Base-by-base conservation (phyloP, 805 yeast genomes). In the Ogataea philodendri region DNA sequence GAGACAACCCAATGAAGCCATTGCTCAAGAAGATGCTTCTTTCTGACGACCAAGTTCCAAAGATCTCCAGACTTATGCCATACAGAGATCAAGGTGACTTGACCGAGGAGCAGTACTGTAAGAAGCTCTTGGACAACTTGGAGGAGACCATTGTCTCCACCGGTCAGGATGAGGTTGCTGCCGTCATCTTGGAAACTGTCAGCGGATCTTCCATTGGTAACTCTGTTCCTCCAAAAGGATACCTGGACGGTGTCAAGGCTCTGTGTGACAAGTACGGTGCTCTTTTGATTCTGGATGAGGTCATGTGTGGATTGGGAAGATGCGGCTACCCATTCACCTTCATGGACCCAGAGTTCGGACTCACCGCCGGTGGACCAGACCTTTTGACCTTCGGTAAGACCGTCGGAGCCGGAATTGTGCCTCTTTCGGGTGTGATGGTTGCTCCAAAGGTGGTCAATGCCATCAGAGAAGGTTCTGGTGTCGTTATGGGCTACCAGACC, bases 231-330 rank as follows among this genome's bases (percentile, higher is more conserved):
- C 60, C 69, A 34, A 62, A 63, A 42, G 70, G 71, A 7, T 71
- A 71, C 49, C 55, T 70, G 41, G 67, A 65, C 33, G 75, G 72
- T 9, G 54, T 66, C 16, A 57, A 70, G 35, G 65, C 57, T 22
- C 49, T 74, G 21, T 69, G 76, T 49, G 69, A 69, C 54, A 72
- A 72, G 49, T 72, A 72, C 50, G 77, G 70, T 22, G 62, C 69
- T 25, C 53, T 72, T 22, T 55, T 74, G 41, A 57, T 70, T 52
- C 57, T 70, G 35, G 79, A 74, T 42, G 79, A 74, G 55, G 73
- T 72, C 20, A 71, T 72, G 77, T 71, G 74, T 48, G 79, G 79
- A 19, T 65, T 71, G 17, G 78, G 78, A 21, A 65, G 79, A 52
- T 55, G 66, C 42, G 77, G 78, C 26, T 60, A 62, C 22, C 62